Base-by-base conservation (phyloP, 306 rosid species). In the Ochetophila trinervis region DNA sequence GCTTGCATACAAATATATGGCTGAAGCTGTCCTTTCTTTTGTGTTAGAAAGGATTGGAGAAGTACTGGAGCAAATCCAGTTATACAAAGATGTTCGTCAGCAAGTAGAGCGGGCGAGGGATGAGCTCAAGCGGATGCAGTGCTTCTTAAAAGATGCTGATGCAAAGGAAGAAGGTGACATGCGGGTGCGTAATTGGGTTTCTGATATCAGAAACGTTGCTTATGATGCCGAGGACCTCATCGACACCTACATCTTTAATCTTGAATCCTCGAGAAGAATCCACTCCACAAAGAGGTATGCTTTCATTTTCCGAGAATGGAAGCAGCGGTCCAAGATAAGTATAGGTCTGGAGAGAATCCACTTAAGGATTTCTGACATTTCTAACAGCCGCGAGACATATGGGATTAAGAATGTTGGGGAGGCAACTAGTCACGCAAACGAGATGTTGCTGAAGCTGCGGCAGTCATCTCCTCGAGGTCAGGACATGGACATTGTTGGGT, bases 131-230 rank as follows among this genome's bases (percentile, higher is more conserved):
- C 60, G 69, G 69, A 83, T 83, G 84, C 73, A 67, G 34, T 70
- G 79, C 67, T 86, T 80, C 74, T 60, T 83, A 34, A 70, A 61
- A 63, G 84, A 86, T 56, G 86, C 84, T 16, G 84, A 80, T 44
- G 62, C 61, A 42, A 78, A 56, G 68, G 79, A 73, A 48, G 61
- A 60, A 44, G 75, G 75, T 73, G 63, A 62, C 61, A 77, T 69
- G 48, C 72, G 54, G 11, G 62, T 75, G 1, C 69, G 34, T n/a
- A 80, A 78, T 65, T 76, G 73, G 80, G 67, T 78, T 65, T 62
- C 69, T 4, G 83, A 86, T 55, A 69, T 86, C 19, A 68, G 77
- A 74, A 60, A 73, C 19, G 32, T 75, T 67, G 83, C 88, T 34
- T 78, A 76, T 48, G 79, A 80, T 53, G 77, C 74, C 22, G 84